These are phyloP conservation scores for Juglanconis oblonga DNA, from an alignment of 2,329 filamentous ascomycete genomes.

Conservation along the genomic window DNA sequence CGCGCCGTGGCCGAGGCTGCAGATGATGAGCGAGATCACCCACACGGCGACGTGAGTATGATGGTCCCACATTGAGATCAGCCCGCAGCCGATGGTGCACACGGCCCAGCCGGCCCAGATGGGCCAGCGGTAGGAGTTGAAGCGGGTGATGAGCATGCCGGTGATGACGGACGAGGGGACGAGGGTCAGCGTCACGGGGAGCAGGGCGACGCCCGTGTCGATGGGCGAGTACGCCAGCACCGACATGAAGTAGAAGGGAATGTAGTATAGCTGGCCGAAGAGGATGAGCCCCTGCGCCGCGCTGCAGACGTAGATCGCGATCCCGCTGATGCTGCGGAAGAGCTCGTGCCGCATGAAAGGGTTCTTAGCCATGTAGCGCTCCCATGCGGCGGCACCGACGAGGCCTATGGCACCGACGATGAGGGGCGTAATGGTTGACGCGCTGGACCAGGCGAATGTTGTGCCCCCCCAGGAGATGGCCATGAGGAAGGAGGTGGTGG, in stretches of 20 bases:
- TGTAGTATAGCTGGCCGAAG: constrained; percentile 31
- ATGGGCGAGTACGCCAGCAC: constrained; percentile 31
- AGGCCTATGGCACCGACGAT: constrained; percentile 40
- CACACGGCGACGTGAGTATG: constrained; percentile 30
- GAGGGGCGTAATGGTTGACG: constrained; percentile 39
- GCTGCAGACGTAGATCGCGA: constrained; percentile 30
- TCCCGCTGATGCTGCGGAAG: constrained; percentile 28
- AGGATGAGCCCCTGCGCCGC: constrained; percentile 32
- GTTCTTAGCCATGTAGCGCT: constrained; percentile 28
- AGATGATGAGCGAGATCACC: constrained; percentile 33
- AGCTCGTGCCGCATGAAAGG: constrained; percentile 31
- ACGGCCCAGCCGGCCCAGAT: constrained; percentile 36
- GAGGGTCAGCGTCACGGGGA: constrained; percentile 31
- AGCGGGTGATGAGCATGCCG: constrained; percentile 28
- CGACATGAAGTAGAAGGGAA: constrained; percentile 37
- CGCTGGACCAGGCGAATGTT: constrained; percentile 39
- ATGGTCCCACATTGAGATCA: constrained; percentile 24
- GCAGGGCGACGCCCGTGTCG: constrained; percentile 32
- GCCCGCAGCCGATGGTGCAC: constrained; percentile 25
- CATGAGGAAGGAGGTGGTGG: constrained; percentile 42
- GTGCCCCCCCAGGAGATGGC: constrained; percentile 47
- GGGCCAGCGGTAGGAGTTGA: constrained; percentile 35
- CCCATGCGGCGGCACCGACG: constrained; percentile 34
- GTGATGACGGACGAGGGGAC: constrained; percentile 32
- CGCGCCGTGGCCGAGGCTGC: constrained; percentile 35